Evolutionary conservation across 225 moss, liverwort and hornwort species (phyloP).

Genomic region (Takakia lepidozioides): DNA sequence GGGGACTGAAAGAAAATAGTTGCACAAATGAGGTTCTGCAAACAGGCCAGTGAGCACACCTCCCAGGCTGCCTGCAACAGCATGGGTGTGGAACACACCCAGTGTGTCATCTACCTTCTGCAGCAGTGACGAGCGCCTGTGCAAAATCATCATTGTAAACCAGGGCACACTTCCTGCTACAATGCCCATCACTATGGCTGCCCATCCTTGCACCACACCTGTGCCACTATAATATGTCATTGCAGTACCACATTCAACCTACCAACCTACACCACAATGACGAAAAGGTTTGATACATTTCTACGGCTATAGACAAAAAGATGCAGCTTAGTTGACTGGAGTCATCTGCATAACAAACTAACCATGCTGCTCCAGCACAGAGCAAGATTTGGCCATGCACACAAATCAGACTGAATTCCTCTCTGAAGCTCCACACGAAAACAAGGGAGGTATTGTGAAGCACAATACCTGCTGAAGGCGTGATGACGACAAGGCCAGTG

Average conservation of each 20-base stretch:
- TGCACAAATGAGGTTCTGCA: constrained; percentile 37
- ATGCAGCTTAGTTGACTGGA: background rate
- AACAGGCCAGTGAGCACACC: constrained; percentile 32
- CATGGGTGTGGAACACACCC: constrained; percentile 51
- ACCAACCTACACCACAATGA: background rate
- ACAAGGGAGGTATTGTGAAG: background rate
- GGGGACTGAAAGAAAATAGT: constrained; percentile 22
- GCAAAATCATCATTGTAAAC: constrained; percentile 56
- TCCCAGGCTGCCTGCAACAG: constrained; percentile 30
- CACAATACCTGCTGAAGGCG: constrained; percentile 47
- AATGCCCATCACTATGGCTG: constrained; percentile 37
- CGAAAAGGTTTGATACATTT: background rate
- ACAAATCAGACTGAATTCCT: no score
- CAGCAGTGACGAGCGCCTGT: constrained; percentile 35
- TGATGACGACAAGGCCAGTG: constrained; percentile 51
- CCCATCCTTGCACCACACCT: constrained; percentile 51
- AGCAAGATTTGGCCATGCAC: background rate
- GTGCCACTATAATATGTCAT: background rate
- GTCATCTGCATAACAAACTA: background rate
- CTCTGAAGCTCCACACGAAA: background rate
- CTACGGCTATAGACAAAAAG: background rate
- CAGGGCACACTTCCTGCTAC: constrained; percentile 34
- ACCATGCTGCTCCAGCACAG: background rate
- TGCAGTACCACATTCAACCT: no score
- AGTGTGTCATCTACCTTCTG: constrained; percentile 37